Evolutionary conservation across 2,329 filamentous ascomycete species (phyloP).

Genomic region (Xylaria digitata): DNA sequence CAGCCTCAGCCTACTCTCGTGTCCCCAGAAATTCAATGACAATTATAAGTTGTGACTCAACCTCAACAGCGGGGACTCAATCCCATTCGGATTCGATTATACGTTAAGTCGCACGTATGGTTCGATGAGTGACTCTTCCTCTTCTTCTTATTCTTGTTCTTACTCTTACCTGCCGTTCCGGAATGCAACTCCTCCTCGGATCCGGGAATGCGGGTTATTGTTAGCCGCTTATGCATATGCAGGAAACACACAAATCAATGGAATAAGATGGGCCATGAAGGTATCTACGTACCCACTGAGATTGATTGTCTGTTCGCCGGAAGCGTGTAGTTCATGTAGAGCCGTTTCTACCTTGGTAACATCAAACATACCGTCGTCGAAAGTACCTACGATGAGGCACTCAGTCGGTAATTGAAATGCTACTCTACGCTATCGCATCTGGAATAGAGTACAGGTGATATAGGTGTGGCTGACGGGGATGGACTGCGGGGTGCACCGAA

Average conservation of each 20-base stretch:
- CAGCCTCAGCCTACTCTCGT: not conserved
- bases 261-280: not conserved
- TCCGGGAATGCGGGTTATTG: not conserved
- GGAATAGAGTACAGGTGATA: not conserved
- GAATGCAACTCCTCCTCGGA: not conserved
- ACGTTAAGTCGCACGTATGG: not conserved
- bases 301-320: not conserved
- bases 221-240: not conserved
- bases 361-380: not conserved
- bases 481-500: constrained; percentile 20
- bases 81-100: not conserved
- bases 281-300: too few species aligned
- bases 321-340: not conserved
- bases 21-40: not conserved
- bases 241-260: not conserved
- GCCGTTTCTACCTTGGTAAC: not conserved
- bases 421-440: not conserved
- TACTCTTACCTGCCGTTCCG: not conserved
- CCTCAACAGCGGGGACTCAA: not conserved
- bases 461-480: not conserved
- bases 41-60: not conserved
- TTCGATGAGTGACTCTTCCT: not conserved
- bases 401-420: constrained; percentile 1
- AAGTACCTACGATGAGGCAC: not conserved
- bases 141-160: not conserved